Percentiles rank a stretch among this genome's conserved stretches.
These are phyloP conservation scores for Pezicula carpinea DNA, from an alignment of 2,329 filamentous ascomycete genomes.

Conservation along the genomic window DNA sequence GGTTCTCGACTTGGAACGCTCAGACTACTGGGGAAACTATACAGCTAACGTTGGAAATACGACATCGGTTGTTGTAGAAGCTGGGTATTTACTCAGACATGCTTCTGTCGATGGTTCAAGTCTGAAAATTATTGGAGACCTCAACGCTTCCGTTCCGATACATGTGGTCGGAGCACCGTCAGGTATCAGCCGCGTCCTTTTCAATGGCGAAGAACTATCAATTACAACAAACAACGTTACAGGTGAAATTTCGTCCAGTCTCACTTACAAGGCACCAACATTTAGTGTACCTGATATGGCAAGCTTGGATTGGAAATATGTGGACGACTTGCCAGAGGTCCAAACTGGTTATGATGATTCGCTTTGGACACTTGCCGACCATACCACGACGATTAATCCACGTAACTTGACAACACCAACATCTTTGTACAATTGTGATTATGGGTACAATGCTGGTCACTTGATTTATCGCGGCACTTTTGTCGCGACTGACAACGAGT, in stretches of 20 bases:
- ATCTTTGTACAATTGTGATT: slow-evolving; percentile 67
- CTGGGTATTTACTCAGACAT: slow-evolving; percentile 59
- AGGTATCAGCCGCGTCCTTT: slow-evolving; percentile 48
- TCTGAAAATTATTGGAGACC: slow-evolving; percentile 62
- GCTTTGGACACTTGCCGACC: slow-evolving; percentile 57
- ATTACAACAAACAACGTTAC: slow-evolving; percentile 38
- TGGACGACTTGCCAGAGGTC: slow-evolving; percentile 70
- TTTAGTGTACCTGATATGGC: slow-evolving; percentile 54
- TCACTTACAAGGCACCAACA: slow-evolving; percentile 45
- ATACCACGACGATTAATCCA: slow-evolving; percentile 56
- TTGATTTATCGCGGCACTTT: slow-evolving; percentile 70
- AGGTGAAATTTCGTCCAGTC: slow-evolving; percentile 43
- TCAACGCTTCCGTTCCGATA: slow-evolving; percentile 64
- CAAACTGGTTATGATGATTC: slow-evolving; percentile 61
- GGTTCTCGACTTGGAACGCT: slow-evolving; percentile 50
- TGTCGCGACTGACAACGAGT: slow-evolving; percentile 55
- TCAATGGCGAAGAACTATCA: slow-evolving; percentile 48
- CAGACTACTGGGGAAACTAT: slow-evolving; percentile 10
- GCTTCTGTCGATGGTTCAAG: slow-evolving; percentile 50
- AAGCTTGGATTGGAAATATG: slow-evolving; percentile 59
- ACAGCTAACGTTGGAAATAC: slow-evolving; percentile 28
- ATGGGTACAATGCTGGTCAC: slow-evolving; percentile 67
- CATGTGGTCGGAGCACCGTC: slow-evolving; percentile 62
- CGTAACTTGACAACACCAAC: slow-evolving; percentile 54
- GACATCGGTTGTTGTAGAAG: slow-evolving; percentile 54